These are phyloP conservation scores for Fusarium cyanostomum DNA, from an alignment of 2,329 filamentous ascomycete genomes.

Conservation along the genomic window DNA sequence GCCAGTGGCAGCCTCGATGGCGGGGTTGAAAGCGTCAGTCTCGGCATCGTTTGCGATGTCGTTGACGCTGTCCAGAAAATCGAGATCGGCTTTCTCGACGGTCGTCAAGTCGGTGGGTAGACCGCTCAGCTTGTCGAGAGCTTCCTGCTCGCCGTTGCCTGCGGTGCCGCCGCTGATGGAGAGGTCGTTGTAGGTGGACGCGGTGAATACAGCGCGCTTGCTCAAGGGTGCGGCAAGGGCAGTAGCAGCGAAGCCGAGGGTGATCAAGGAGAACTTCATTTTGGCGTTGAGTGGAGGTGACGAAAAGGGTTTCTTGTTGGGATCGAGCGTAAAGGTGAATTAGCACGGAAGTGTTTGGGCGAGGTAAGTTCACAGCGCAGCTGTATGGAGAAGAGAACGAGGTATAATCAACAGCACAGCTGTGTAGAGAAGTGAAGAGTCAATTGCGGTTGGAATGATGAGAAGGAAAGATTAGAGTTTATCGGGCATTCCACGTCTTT, in stretches of 20 bases:
- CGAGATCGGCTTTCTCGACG: constrained; percentile 58
- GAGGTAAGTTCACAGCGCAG: background rate
- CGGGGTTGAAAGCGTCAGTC: constrained; percentile 62
- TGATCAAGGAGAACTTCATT: constrained; percentile 50
- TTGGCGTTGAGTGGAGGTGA: constrained; percentile 10
- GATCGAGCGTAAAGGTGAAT: background rate
- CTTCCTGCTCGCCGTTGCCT: constrained; percentile 56
- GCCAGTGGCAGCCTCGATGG: constrained; percentile 59
- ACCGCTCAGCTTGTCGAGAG: constrained; percentile 50
- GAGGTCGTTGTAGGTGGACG: constrained; percentile 54
- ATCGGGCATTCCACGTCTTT: background rate
- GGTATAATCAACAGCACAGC: background rate
- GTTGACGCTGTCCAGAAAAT: constrained; percentile 61
- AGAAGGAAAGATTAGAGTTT: background rate
- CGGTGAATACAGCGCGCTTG: constrained; percentile 46
- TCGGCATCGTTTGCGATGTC: constrained; percentile 64
- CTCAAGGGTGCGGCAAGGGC: constrained; percentile 44
- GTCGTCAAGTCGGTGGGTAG: constrained; percentile 53
- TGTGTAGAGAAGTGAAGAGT: constrained; percentile 4
- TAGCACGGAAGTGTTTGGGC: background rate
- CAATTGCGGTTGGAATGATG: background rate
- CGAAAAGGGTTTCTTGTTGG: no score
- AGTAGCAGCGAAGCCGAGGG: constrained; percentile 42
- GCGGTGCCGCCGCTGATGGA: constrained; percentile 58
- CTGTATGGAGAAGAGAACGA: background rate